A percentile compares a stretch with the other conserved stretches of the same genome.
These are phyloP conservation scores for Chlamydomonas sp. DNA, from an alignment of 139 green algal species.

Conservation along the genomic window DNA sequence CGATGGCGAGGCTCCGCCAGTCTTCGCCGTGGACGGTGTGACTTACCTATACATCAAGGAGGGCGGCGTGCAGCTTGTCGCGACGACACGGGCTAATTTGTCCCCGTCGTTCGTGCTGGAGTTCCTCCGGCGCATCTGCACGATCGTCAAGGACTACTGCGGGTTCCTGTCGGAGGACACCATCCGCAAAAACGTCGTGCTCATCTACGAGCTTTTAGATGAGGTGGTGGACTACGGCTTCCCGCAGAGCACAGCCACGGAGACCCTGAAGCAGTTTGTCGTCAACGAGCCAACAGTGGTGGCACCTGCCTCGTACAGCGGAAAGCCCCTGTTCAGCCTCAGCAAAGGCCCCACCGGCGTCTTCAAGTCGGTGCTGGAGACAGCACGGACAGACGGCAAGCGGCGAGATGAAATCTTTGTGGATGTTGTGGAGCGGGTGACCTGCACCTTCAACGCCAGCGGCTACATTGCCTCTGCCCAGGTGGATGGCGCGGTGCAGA, in stretches of 20 bases:
- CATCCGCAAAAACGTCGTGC: constrained; percentile 95
- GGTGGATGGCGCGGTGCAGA: constrained; percentile 69
- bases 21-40: constrained; percentile 95
- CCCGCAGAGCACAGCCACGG: constrained; percentile 90
- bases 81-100: constrained; percentile 90
- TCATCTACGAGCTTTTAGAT: constrained; percentile 98
- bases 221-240: constrained; percentile 92
- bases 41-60: constrained; percentile 94
- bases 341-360: constrained; percentile 79
- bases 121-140: constrained; percentile 87
- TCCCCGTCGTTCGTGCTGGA: constrained; percentile 92
- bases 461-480: constrained; percentile 86
- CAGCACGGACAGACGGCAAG: constrained; percentile 70
- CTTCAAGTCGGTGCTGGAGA: constrained; percentile 92
- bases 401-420: constrained; percentile 96
- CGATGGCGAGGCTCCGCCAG: constrained; percentile 85
- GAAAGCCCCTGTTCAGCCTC: constrained; percentile 36
- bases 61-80: constrained; percentile 88
- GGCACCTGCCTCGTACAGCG: constrained; percentile 17
- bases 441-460: constrained; percentile 88
- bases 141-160: constrained; percentile 84
- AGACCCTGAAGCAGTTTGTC: constrained; percentile 93
- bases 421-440: constrained; percentile 97
- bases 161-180: constrained; percentile 89
- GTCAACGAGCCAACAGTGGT: constrained; percentile 91